phyloP scores from a whole-genome alignment of 768 basidiomycete genomes.

The Leccinum uliginosum region DNA sequence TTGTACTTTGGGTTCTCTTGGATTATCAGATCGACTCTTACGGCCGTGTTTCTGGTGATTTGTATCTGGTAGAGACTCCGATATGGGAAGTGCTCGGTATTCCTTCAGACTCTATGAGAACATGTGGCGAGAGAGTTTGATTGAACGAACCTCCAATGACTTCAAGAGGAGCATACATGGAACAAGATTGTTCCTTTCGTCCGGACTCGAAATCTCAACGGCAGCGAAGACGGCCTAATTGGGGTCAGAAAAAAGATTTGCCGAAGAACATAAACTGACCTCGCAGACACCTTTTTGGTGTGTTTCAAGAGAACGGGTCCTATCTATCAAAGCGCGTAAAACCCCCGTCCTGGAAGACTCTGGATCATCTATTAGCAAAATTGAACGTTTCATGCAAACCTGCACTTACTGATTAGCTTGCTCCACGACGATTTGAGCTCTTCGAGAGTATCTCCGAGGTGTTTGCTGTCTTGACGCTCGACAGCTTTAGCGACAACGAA shows the following conservation, averaged over 20 bases:
- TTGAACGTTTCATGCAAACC: background rate
- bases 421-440: slow-evolving; percentile 58
- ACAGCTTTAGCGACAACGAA: slow-evolving; percentile 85
- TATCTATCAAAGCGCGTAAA: slow-evolving; percentile 69
- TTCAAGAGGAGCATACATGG: slow-evolving; percentile 62
- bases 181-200: slow-evolving; percentile 53
- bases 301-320: slow-evolving; percentile 46
- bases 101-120: slow-evolving; percentile 20
- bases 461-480: slow-evolving; percentile 51
- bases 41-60: slow-evolving; percentile 11
- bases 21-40: slow-evolving; percentile 26
- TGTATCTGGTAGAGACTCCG: slow-evolving; percentile 11
- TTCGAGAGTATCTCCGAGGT: slow-evolving; percentile 50
- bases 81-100: slow-evolving; percentile 8
- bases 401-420: slow-evolving; percentile 65
- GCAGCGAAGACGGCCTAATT: slow-evolving; percentile 55
- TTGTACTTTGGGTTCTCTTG: slow-evolving; percentile 67
- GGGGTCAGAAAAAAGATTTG: slow-evolving; percentile 3
- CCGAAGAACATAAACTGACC: slow-evolving; percentile 36
- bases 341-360: slow-evolving; percentile 75
- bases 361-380: slow-evolving; percentile 22
- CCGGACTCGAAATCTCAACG: slow-evolving; percentile 49
- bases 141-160: slow-evolving; percentile 41
- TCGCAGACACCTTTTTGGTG: slow-evolving; percentile 50
- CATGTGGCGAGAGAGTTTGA: background rate